phyloP scores from a whole-genome alignment of 345 rosid genomes.

The Arabidopsis thaliana region DNA sequence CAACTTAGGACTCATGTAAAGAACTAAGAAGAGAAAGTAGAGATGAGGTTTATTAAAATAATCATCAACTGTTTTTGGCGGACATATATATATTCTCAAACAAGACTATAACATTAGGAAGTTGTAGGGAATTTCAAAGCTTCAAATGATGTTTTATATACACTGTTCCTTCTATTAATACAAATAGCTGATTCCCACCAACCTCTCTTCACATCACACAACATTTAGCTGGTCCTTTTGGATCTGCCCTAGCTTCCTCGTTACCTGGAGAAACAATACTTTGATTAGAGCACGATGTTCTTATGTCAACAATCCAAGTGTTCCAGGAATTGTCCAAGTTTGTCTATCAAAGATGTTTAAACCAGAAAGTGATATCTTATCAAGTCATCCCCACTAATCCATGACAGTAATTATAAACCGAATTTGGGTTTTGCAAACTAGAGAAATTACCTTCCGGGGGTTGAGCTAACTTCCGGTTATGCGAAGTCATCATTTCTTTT shows the following conservation, averaged over 20 bases:
- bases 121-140: slow-evolving; percentile 37
- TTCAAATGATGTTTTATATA: slow-evolving; percentile 43
- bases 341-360: not conserved
- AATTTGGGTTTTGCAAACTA: not conserved
- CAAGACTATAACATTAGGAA: slow-evolving; percentile 29
- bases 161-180: slow-evolving; percentile 40
- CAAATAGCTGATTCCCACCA: slow-evolving; percentile 25
- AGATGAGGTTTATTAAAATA: slow-evolving; percentile 16
- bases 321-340: not conserved
- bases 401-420: not conserved
- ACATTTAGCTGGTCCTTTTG: slow-evolving; percentile 79
- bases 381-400: not conserved
- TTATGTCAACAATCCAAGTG: not conserved
- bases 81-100: slow-evolving; percentile 35
- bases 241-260: slow-evolving; percentile 85
- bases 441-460: slow-evolving; percentile 63
- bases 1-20: not conserved
- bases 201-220: slow-evolving; percentile 64
- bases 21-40: not conserved
- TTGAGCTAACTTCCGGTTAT: slow-evolving; percentile 75
- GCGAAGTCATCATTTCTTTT: slow-evolving; percentile 77
- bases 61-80: slow-evolving; percentile 40
- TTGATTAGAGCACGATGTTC: slow-evolving; percentile 1
- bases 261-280: slow-evolving; percentile 62
- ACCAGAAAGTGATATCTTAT: not conserved